Base-by-base conservation (phyloP, 2,329 filamentous ascomycete genomes). In the Xylaria sp. region DNA sequence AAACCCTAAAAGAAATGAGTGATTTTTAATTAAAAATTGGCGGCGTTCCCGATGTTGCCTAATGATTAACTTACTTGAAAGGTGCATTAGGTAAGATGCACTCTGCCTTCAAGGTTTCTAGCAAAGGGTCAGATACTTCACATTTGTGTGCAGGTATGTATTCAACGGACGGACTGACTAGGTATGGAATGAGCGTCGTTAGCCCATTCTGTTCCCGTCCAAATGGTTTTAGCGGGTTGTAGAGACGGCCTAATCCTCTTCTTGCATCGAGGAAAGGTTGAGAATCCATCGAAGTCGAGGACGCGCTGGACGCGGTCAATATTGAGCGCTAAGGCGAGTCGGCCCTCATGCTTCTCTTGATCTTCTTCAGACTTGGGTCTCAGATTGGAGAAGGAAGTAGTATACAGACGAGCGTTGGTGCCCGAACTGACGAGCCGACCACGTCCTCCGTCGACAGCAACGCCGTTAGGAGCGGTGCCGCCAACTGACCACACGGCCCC, bases 261-360 rank as follows among this genome's bases (percentile, higher is more conserved):
- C 61, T 74, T 72, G 74, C 71, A 73, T 25, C 73, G 75, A 54
- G 73, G 72, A 61, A 74, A 76, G 1, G 73, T 75, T 2, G 74
- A 74, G 25, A 69, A 73, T 20, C 72, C 69, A 36, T 78, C 78
- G 70, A 88, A 89, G 45, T 85, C 84, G 33, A 97, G 82, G 15
- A 97, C 82, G 68, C 88, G 87, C 29, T 86, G 83, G 33, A 87
- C 83, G 51, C 88, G 89, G 75, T 97, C 89, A 67, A 98, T 85
- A n/a, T 92, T 87, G 58, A 98, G 83, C 2, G 96, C 96, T 17
- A 90, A 82, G 9, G 94, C 94, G 62, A 99, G 80, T 31, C 93
- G 88, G 45, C 87, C 86, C 73, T 92, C 88, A 75, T 97, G 92
- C 59, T 87, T 88, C 63, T 90, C 87, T 13, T 85, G 80, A 45